Evolutionary conservation across 2,329 filamentous ascomycete genomes (phyloP).

Genomic region (Fusarium denticulatum): DNA sequence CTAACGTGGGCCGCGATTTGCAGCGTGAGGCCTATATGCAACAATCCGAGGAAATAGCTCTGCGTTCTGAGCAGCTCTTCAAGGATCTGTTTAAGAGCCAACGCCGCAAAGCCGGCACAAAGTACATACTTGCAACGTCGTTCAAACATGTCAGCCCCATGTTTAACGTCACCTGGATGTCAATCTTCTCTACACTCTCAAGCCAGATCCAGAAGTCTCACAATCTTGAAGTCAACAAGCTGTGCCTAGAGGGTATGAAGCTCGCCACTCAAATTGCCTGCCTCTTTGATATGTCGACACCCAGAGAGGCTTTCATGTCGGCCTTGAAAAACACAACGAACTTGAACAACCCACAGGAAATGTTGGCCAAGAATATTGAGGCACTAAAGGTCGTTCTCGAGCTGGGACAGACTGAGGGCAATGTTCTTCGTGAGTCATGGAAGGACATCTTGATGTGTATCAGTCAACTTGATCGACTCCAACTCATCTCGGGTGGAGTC

Average conservation of each 20-base stretch:
- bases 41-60: slow-evolving; percentile 90
- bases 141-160: slow-evolving; percentile 96
- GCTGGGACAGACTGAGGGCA: slow-evolving; percentile 91
- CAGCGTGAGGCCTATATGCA: slow-evolving; percentile 94
- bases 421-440: slow-evolving; percentile 90
- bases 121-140: slow-evolving; percentile 92
- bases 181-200: slow-evolving; percentile 93
- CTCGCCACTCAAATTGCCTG: slow-evolving; percentile 93
- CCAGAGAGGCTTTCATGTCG: slow-evolving; percentile 92
- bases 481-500: slow-evolving; percentile 93
- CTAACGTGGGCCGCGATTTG: slow-evolving; percentile 89
- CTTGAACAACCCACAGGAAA: slow-evolving; percentile 93
- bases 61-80: slow-evolving; percentile 83
- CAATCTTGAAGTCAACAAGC: slow-evolving; percentile 88
- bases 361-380: slow-evolving; percentile 95
- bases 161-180: slow-evolving; percentile 99
- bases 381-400: slow-evolving; percentile 92
- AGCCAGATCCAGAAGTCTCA: slow-evolving; percentile 93
- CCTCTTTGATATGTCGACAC: slow-evolving; percentile 91
- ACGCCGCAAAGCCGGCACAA: slow-evolving; percentile 74
- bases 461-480: slow-evolving; percentile 93
- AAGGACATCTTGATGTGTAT: slow-evolving; percentile 95
- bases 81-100: slow-evolving; percentile 93
- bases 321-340: slow-evolving; percentile 94
- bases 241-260: slow-evolving; percentile 96